phyloP scores from a whole-genome alignment of 257 asterid genomes.

The Cynanchum wilfordii region DNA sequence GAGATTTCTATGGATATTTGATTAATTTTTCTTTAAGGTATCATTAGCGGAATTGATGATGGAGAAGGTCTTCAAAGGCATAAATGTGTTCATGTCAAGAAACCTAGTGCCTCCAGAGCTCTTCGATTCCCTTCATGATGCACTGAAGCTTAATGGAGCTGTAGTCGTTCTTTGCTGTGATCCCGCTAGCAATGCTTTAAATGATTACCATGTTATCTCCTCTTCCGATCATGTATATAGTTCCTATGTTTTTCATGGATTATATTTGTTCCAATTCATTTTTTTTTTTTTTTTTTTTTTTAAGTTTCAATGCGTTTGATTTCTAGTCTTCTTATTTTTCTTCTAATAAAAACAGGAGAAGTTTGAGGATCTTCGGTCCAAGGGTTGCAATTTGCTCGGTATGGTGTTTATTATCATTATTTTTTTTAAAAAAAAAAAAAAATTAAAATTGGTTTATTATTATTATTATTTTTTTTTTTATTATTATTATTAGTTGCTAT shows the following conservation, averaged over 20 bases:
- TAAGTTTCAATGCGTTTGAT: neutral
- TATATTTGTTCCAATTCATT: conserved; percentile 1
- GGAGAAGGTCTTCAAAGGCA: conserved; percentile 67
- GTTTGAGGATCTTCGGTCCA: conserved; percentile 70
- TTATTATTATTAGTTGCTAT: neutral
- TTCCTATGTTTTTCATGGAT: neutral
- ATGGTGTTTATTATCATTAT: conserved; percentile 13
- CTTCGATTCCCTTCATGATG: conserved; percentile 89
- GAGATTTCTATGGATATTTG: neutral
- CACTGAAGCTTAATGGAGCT: conserved; percentile 89
- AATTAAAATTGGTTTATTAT: too few species aligned
- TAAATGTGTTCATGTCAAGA: conserved; percentile 71
- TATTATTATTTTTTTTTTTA: too few species aligned
- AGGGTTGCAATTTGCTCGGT: conserved; percentile 90
- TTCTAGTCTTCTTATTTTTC: neutral
- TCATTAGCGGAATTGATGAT: conserved; percentile 39
- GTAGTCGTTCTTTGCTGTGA: conserved; percentile 78
- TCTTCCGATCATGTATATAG: conserved; percentile 79
- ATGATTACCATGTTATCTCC: conserved; percentile 86
- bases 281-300: neutral
- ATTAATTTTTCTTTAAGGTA: neutral
- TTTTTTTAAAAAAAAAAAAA: too few species aligned
- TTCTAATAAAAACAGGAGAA: conserved; percentile 54
- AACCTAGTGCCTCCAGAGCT: conserved; percentile 87
- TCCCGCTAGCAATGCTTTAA: conserved; percentile 66